Evolutionary conservation across 2,329 filamentous ascomycete genomes (phyloP).

Genomic region (Nigrospora oryzae): DNA sequence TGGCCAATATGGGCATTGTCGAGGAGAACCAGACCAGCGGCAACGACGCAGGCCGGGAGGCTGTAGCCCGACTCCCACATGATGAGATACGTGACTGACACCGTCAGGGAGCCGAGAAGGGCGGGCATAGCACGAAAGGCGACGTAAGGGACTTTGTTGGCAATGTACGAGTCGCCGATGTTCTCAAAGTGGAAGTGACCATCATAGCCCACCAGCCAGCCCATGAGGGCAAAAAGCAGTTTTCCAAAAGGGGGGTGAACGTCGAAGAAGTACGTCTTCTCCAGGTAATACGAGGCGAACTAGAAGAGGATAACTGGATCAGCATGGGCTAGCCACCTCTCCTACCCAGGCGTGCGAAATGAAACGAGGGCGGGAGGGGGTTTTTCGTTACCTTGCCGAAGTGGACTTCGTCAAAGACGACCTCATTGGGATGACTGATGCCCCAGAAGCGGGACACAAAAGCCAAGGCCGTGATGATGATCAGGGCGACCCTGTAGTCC

Average conservation of each 20-base stretch:
- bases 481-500: constrained; percentile 76
- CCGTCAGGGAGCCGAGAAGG: constrained; percentile 82
- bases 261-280: constrained; percentile 99
- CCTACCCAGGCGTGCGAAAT: no score
- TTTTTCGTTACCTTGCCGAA: constrained; percentile 77
- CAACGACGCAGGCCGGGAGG: constrained; percentile 81
- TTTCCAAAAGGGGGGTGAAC: constrained; percentile 98
- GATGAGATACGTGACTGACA: constrained; percentile 89
- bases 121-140: constrained; percentile 92
- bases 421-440: constrained; percentile 89
- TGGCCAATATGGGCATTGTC: constrained; percentile 98
- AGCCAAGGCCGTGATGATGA: constrained; percentile 70
- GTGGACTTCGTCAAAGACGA: constrained; percentile 98
- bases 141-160: constrained; percentile 95
- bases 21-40: constrained; percentile 79
- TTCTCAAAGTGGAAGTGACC: constrained; percentile 98
- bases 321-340: no score
- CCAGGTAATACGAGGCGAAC: constrained; percentile 77
- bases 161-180: constrained; percentile 96
- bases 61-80: constrained; percentile 99
- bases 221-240: constrained; percentile 92
- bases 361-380: constrained; percentile 4
- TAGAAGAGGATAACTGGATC: constrained; percentile 17
- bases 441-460: constrained; percentile 94
- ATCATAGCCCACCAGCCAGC: constrained; percentile 96